Conservation (phyloP, 2,329 filamentous ascomycete species). For the Phyllosticta citriasiana region DNA sequence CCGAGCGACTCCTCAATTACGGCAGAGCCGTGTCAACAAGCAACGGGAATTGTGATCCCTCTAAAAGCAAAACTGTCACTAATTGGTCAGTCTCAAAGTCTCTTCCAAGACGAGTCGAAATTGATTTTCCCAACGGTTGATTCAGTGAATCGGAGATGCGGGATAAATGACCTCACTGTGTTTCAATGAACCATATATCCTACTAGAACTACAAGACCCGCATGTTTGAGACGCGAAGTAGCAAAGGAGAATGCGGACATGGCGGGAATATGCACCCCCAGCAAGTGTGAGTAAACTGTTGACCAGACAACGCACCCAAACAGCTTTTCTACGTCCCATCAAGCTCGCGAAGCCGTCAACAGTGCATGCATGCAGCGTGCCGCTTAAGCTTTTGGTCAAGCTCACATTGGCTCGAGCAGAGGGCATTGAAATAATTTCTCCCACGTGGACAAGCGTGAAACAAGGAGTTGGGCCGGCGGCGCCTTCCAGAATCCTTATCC, state of each 20-base stretch:
- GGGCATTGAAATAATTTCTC: neutral
- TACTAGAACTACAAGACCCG: neutral
- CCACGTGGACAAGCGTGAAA: neutral
- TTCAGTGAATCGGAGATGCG: neutral
- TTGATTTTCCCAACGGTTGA: neutral
- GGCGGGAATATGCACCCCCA: neutral
- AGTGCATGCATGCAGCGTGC: neutral
- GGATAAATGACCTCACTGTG: neutral
- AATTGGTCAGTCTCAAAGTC: too few species aligned
- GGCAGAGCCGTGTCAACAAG: too few species aligned
- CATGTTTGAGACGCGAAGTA: neutral
- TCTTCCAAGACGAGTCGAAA: neutral
- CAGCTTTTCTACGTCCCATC: neutral
- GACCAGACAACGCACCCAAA: neutral
- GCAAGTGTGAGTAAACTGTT: neutral
- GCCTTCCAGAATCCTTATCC: neutral
- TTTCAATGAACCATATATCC: neutral
- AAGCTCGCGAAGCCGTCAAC: neutral
- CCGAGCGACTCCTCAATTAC: too few species aligned
- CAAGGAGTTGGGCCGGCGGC: neutral
- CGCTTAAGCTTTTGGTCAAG: neutral
- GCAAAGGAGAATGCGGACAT: neutral
- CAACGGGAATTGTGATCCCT: too few species aligned
- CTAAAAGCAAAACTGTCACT: too few species aligned
- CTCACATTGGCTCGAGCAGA: neutral